These are phyloP conservation scores for Aspergillus costaricaensis DNA, from an alignment of 2,329 filamentous ascomycete species.

Conservation along the genomic window DNA sequence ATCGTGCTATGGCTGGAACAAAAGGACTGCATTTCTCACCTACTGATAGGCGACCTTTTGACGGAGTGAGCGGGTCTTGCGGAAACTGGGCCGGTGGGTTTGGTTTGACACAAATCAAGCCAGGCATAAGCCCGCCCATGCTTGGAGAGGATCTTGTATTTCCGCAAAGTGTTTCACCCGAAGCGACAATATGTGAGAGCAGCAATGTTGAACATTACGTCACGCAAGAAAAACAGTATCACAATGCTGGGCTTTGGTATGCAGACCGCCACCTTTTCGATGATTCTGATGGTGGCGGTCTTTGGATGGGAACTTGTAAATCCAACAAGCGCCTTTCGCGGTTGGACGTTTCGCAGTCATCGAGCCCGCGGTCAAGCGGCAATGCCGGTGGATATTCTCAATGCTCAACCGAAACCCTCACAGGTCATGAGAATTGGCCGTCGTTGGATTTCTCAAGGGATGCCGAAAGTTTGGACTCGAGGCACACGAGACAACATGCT, in stretches of 20 bases:
- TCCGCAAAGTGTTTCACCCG: slow-evolving; percentile 78
- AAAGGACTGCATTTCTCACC: slow-evolving; percentile 37
- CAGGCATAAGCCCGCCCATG: slow-evolving; percentile 75
- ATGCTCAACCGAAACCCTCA: background rate
- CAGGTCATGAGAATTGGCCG: background rate
- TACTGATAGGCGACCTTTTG: slow-evolving; percentile 21
- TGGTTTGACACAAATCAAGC: slow-evolving; percentile 57
- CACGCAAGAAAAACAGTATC: slow-evolving; percentile 52
- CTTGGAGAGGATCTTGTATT: slow-evolving; percentile 79
- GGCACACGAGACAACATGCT: background rate
- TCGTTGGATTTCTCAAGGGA: background rate
- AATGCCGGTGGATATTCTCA: background rate
- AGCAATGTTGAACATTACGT: slow-evolving; percentile 62
- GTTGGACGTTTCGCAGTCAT: slow-evolving; percentile 16
- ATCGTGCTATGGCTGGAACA: slow-evolving; percentile 35
- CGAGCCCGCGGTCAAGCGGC: slow-evolving; percentile 26
- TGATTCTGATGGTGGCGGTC: slow-evolving; percentile 39
- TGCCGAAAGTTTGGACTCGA: background rate
- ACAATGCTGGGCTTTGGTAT: slow-evolving; percentile 70
- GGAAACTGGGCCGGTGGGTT: slow-evolving; percentile 24
- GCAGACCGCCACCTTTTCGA: slow-evolving; percentile 62
- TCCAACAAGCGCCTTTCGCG: slow-evolving; percentile 17
- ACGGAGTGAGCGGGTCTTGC: slow-evolving; percentile 11
- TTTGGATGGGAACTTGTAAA: slow-evolving; percentile 47
- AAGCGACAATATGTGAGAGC: slow-evolving; percentile 79